These are phyloP conservation scores for Claviceps sp. DNA, from an alignment of 2,329 filamentous ascomycete species.

Conservation along the genomic window DNA sequence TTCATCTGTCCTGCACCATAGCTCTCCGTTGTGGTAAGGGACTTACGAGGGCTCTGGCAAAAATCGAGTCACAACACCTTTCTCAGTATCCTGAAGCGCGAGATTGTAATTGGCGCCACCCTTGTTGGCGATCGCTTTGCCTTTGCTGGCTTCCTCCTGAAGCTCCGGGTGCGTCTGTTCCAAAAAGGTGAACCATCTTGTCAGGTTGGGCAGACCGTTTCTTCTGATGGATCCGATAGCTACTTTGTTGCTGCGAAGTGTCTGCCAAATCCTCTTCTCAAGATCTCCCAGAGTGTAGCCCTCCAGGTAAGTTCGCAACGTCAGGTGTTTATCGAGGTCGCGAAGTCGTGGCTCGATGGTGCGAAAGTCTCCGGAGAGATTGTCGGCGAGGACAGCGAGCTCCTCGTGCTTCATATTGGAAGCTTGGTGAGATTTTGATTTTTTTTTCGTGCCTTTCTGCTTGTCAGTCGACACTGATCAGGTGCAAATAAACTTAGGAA, in stretches of 20 bases:
- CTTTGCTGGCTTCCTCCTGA: conserved; percentile 50
- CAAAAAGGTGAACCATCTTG: conserved; percentile 78
- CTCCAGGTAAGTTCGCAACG: conserved; percentile 71
- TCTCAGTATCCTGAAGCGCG: conserved; percentile 67
- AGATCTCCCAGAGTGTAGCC: conserved; percentile 66
- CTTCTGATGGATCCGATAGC: conserved; percentile 70
- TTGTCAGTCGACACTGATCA: not conserved
- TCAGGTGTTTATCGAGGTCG: conserved; percentile 76
- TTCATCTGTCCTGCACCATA: not conserved
- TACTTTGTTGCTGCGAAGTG: conserved; percentile 73
- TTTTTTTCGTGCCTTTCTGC: not conserved
- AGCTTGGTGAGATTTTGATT: not conserved
- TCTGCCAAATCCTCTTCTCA: conserved; percentile 73
- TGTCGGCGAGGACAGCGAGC: conserved; percentile 35
- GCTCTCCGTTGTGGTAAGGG: not conserved
- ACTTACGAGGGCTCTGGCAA: conserved; percentile 80
- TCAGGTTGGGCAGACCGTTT: conserved; percentile 60
- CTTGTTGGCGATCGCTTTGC: conserved; percentile 60
- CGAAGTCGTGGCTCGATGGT: conserved; percentile 59
- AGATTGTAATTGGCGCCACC: conserved; percentile 83
- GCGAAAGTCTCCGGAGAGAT: conserved; percentile 61
- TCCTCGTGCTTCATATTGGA: conserved; percentile 43
- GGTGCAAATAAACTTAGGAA: not conserved
- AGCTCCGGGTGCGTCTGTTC: conserved; percentile 72
- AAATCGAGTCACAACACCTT: conserved; percentile 85